Evolutionary conservation across 2,329 filamentous ascomycete species (phyloP).

Genomic region (Clonostachys chloroleuca): DNA sequence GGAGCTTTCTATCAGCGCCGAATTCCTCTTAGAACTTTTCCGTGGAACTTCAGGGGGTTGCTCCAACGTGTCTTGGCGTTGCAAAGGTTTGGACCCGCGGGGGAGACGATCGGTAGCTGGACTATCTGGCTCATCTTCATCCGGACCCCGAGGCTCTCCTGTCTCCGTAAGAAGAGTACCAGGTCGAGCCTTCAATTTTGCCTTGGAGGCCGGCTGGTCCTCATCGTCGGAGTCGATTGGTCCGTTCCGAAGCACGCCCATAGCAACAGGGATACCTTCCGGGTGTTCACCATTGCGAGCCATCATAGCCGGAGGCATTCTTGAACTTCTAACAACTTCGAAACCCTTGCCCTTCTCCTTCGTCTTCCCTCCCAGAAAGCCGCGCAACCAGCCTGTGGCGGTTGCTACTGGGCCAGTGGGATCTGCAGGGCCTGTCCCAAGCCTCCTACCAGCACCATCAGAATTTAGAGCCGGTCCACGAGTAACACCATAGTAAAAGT

Average conservation of each 20-base stretch:
- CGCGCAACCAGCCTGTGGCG: constrained; percentile 84
- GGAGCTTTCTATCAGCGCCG: constrained; percentile 27
- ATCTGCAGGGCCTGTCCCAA: constrained; percentile 92
- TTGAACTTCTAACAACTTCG: constrained; percentile 86
- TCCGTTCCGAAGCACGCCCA: constrained; percentile 53
- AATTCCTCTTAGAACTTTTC: constrained; percentile 66
- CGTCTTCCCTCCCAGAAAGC: constrained; percentile 74
- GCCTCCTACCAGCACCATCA: constrained; percentile 73
- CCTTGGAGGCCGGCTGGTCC: constrained; percentile 18
- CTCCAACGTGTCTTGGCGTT: constrained; percentile 30
- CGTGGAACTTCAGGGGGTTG: constrained; percentile 57
- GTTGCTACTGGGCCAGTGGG: constrained; percentile 88
- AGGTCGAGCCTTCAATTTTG: constrained; percentile 13
- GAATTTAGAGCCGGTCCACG: constrained; percentile 83
- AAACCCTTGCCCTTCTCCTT: constrained; percentile 97
- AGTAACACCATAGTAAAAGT: constrained; percentile 87
- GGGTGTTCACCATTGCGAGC: constrained; percentile 50
- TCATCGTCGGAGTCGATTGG: constrained; percentile 63
- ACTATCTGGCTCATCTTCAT: constrained; percentile 33
- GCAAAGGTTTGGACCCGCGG: constrained; percentile 5
- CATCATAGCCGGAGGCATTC: constrained; percentile 73
- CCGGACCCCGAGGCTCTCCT: constrained; percentile 38
- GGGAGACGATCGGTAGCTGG: constrained; percentile 20
- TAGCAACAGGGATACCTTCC: constrained; percentile 61
- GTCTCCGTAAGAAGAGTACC: constrained; percentile 38